Percentiles rank a stretch among this genome's conserved stretches.
phyloP scores from a whole-genome alignment of 2,329 filamentous ascomycete species.

The Fusarium heterosporum region DNA sequence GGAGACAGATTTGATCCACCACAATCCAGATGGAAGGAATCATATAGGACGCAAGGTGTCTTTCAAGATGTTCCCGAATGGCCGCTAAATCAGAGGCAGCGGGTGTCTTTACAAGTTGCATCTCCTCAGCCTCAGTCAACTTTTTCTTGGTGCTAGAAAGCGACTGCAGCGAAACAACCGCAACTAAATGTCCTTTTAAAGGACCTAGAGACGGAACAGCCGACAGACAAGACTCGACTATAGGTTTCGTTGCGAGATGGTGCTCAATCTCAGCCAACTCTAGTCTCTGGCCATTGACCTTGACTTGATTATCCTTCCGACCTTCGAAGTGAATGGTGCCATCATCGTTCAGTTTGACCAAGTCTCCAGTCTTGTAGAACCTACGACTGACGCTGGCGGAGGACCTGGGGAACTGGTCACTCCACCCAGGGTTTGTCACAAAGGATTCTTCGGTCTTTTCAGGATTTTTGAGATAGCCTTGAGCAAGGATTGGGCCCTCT shows the following conservation, averaged over 20 bases:
- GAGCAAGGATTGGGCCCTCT: slow-evolving; percentile 56
- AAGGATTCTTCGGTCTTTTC: slow-evolving; percentile 48
- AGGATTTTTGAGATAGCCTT: slow-evolving; percentile 61
- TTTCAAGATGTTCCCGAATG: slow-evolving; percentile 18
- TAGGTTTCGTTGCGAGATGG: slow-evolving; percentile 27
- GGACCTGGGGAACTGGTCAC: not conserved
- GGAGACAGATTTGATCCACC: slow-evolving; percentile 13
- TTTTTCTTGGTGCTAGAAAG: not conserved
- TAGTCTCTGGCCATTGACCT: slow-evolving; percentile 50
- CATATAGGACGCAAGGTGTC: slow-evolving; percentile 31
- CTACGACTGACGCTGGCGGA: not conserved
- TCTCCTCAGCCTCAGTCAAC: not conserved
- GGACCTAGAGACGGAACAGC: slow-evolving; percentile 19
- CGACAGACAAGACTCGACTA: slow-evolving; percentile 24
- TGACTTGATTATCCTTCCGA: slow-evolving; percentile 51
- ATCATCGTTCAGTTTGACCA: slow-evolving; percentile 39
- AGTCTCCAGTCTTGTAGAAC: slow-evolving; percentile 42
- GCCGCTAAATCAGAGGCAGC: not conserved
- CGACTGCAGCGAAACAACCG: slow-evolving; percentile 15
- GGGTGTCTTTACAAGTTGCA: slow-evolving; percentile 9
- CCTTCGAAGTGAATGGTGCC: slow-evolving; percentile 44
- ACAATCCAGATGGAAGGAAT: slow-evolving; percentile 36
- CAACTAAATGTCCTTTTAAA: slow-evolving; percentile 23
- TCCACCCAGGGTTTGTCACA: slow-evolving; percentile 38
- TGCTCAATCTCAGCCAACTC: slow-evolving; percentile 50